Evolutionary conservation across 192 early-diverging fungal species (phyloP), one percentile per base, ranked within the genome.

Genomic region (Gamsiella multidivaricata): DNA sequence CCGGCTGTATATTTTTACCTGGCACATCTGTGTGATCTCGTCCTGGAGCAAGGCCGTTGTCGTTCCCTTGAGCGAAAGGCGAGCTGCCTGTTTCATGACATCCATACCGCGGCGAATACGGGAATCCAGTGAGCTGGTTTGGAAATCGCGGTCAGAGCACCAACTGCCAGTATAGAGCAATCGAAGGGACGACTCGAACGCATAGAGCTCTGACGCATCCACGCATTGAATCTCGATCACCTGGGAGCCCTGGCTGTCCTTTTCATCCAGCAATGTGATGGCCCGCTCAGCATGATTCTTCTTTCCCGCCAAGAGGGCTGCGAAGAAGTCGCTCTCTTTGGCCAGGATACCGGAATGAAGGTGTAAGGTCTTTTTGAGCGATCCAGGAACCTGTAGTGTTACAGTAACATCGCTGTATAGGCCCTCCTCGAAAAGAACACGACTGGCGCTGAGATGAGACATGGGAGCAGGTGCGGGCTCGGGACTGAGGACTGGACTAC

Each of bases 141-240:
- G 73, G 46, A 76, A 68, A 42, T 76, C 73, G 18, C 73, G 65
- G 33, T 76, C 73, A 17, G 73, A 76, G 52, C 73, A 68, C 73
- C 73, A 76, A 53, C 26, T 51, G 15, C 73, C 73, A 20, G 73
- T 76, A 17, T 76, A 76, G 14, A 76, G 59, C 58, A 76, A 43
- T 25, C 73, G 73, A 12, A 76, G 73, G 2, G 73, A 29, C 2
- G 73, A 61, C 59, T 76, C 73, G 22, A 62, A 47, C 23, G 73
- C 73, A 62, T 76, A 76, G 8, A 76, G 53, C 53, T 76, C 73
- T 12, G 41, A 33, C 3, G 65, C 34, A 57, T 76, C 65, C 31
- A 67, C 53, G 47, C 73, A 76, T 29, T 76, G 73, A 56, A 76
- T 57, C 53, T 76, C 73, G 36, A 76, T 50, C 32, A 61, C 60